Base-by-base conservation (phyloP, 768 basidiomycete genomes). In the Psilocybe cubensis region DNA sequence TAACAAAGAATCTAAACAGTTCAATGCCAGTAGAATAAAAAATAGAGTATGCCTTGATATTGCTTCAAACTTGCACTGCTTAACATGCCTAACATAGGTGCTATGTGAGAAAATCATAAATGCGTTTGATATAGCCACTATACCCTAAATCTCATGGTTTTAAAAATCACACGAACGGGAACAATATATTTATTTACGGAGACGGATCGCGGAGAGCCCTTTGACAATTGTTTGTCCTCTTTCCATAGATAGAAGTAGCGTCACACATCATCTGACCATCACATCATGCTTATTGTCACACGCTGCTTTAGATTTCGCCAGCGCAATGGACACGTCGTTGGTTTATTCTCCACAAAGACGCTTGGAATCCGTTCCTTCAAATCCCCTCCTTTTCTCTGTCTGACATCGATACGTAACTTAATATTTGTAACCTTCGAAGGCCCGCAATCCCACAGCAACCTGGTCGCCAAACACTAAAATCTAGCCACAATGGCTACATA, bases 401-500 rank as follows among this genome's bases (percentile, higher is more conserved):
- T 14, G 29, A 21, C 11, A 18, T 27, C 8, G 27, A 42, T 29
- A 42, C 1, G 18, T 28, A 12, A 12, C 20, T 20, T 28, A 53
- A 53, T 20, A 28, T 12, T 25, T 24, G 25, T 2, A 48, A 43
- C 28, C 6, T 24, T 27, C 10, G n/a, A 8, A 20, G 27, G 35
- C 25, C 4, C 49, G 20, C 35, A n/a, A 21, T 27, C 40, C 23
- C 28, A 25, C 33, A 29, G 29, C n/a, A 41, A 21, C 17, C 23
- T 21, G 38, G 27, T 42, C 12, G 11, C 27, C 29, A 7, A 28
- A 50, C 38, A 43, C 7, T 59, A 45, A 54, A 54, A 38, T 38
- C 38, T 35, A 61, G 65, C 68, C 68, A 64, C 61, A 63, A 89
- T 92, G 91, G 89, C 88, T 63, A 84, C 88, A 63, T 92, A 93